phyloP scores from a whole-genome alignment of 1,139 yeast genomes.

The Suhomyces coccinellae region DNA sequence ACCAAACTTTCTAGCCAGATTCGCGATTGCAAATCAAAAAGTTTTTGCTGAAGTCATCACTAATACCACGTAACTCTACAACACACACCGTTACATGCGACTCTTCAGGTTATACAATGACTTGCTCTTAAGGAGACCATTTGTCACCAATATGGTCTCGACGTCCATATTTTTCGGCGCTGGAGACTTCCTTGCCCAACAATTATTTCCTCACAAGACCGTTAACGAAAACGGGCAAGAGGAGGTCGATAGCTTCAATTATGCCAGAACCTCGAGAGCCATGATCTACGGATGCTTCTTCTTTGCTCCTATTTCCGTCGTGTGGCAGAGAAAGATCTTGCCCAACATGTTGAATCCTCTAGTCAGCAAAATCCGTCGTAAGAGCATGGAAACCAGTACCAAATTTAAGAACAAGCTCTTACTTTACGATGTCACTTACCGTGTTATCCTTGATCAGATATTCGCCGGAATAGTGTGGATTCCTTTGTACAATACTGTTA shows the following conservation, averaged over 20 bases:
- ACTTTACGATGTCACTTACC: constrained; percentile 36
- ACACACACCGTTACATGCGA: constrained; percentile 14
- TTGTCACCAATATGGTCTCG: constrained; percentile 53
- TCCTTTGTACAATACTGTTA: constrained; percentile 45
- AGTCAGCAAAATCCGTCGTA: constrained; percentile 17
- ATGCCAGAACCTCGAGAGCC: constrained; percentile 61
- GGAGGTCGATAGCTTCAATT: constrained; percentile 27
- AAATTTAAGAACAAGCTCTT: constrained; percentile 18
- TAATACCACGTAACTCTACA: not conserved
- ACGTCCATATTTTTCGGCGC: constrained; percentile 67
- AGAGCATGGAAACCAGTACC: constrained; percentile 17
- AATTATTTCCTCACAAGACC: constrained; percentile 43
- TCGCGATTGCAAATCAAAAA: constrained; percentile 8
- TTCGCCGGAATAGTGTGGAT: constrained; percentile 40
- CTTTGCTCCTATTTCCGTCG: constrained; percentile 74
- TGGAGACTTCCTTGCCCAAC: constrained; percentile 77
- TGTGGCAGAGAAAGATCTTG: constrained; percentile 63
- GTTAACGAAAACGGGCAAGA: constrained; percentile 19
- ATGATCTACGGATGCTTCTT: constrained; percentile 71
- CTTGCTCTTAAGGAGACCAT: constrained; percentile 49
- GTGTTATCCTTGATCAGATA: constrained; percentile 42
- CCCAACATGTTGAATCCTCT: constrained; percentile 51
- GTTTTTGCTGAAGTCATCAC: constrained; percentile 2
- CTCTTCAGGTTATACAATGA: constrained; percentile 41
- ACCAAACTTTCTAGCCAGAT: not conserved